Evolutionary conservation across 805 yeast genomes (phyloP).

Genomic region (Cyberlindnera japonica): DNA sequence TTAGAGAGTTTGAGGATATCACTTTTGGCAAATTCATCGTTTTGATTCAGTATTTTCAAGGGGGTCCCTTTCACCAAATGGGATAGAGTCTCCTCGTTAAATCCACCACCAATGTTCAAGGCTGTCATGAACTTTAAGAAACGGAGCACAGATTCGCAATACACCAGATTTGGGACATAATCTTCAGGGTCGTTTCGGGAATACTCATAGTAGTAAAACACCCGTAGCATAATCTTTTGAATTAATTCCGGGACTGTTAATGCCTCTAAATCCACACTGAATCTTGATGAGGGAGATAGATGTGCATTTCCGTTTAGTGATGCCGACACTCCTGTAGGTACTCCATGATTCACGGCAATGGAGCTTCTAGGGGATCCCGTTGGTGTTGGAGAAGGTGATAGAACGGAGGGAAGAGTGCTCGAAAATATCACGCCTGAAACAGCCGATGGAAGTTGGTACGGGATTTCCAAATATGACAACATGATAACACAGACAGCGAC

Average conservation of each 20-base stretch:
- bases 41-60: conserved; percentile 10
- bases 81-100: conserved; percentile 40
- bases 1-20: conserved; percentile 50
- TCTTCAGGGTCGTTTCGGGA: conserved; percentile 64
- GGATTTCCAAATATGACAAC: conserved; percentile 51
- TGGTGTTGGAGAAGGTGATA: conserved; percentile 29
- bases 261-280: conserved; percentile 20
- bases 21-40: conserved; percentile 27
- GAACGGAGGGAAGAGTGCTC: conserved; percentile 22
- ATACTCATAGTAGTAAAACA: conserved; percentile 41
- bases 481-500: conserved; percentile 63
- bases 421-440: conserved; percentile 31
- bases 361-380: conserved; percentile 48
- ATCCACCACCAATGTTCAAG: conserved; percentile 45
- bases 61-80: conserved; percentile 41
- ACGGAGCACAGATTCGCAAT: conserved; percentile 67
- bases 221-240: conserved; percentile 35
- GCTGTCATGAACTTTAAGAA: conserved; percentile 56
- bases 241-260: conserved; percentile 34
- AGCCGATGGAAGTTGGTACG: conserved; percentile 39
- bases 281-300: neutral
- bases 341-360: too few relatives aligned
- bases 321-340: neutral
- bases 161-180: conserved; percentile 76
- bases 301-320: neutral